Base-by-base conservation (phyloP, 2,329 filamentous ascomycete species). In the Epichloe sp. region DNA sequence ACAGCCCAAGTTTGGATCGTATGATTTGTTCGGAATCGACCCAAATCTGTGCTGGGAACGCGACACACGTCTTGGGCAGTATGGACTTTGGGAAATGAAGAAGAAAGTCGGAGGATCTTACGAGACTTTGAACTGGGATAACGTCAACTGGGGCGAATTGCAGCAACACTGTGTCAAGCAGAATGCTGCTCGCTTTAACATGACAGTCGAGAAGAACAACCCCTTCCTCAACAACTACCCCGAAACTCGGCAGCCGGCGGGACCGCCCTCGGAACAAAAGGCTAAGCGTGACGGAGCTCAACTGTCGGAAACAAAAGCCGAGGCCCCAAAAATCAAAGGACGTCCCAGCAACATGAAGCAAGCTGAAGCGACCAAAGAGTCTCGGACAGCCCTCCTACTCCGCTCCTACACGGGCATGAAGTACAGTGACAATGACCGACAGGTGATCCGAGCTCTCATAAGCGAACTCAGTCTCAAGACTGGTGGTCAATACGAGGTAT, bases 401-500 rank as follows among this genome's bases (percentile, higher is more conserved):
- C 81, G 88, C 38, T 83, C 86, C 0, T 91, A 85, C 72, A 80
- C 79, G 35, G 83, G 81, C 51, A 88, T 86, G 63, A 65, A 78
- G 31, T 95, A 89, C 64, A 86, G 82, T 31, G 78, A 86, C 41
- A 86, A 91, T 61, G 86, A 91, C 62, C 80, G 86, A 61, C 81
- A 90, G 63, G 83, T 82, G 50, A 80, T 95, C 41, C 83, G 89
- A 31, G 79, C 88, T 37, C 77, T 94, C 61, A 80, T 95, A 57
- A 83, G 80, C 53, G 89, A 95, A 65, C 72, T 93, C 31, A 78
- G 78, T 5, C 72, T 94, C 52, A 81, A 82, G 54, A 85, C 85
- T 15, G 87, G 88, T 17, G 87, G 86, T 37, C 82, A 90, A 66
- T 94, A 89, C 61, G 80, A 89, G 58, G 82, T 93, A 1, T 86